Percentiles rank a stretch among this genome's conserved stretches.
phyloP scores from a whole-genome alignment of 2,329 filamentous ascomycete species.

The Coniochaeta sp. region DNA sequence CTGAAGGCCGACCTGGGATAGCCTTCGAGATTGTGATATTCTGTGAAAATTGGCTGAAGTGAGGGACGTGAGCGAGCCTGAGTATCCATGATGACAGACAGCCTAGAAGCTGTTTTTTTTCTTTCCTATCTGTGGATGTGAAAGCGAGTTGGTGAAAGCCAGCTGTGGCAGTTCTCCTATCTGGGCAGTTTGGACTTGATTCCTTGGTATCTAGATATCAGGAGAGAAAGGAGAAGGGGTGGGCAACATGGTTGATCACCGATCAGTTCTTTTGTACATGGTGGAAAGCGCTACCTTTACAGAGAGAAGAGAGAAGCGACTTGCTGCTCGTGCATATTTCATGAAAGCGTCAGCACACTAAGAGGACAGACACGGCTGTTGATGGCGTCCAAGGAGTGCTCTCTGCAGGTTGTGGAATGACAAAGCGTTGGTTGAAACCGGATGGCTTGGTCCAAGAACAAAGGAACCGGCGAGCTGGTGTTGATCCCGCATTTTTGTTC shows the following conservation, averaged over 20 bases:
- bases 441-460: not conserved
- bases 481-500: not conserved
- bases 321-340: not conserved
- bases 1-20: constrained; percentile 14
- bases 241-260: not conserved
- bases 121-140: not conserved
- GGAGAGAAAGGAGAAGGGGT: not conserved
- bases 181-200: not conserved
- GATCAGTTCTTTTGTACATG: not conserved
- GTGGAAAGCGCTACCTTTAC: not conserved
- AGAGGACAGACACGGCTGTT: not conserved
- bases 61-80: constrained; percentile 11
- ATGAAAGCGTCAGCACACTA: not conserved
- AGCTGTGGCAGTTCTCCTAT: not conserved
- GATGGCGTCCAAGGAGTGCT: not conserved
- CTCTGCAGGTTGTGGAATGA: not conserved
- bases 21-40: constrained; percentile 17
- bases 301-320: not conserved
- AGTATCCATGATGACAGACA: constrained; percentile 16
- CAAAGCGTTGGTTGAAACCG: constrained; percentile 1
- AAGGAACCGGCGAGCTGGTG: not conserved
- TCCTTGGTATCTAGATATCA: not conserved
- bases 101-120: not conserved
- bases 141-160: not conserved
- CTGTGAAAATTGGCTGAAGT: constrained; percentile 26